Percentiles rank a stretch among this genome's conserved stretches.
phyloP scores from a whole-genome alignment of 495 filamentous ascomycete species.

The Glonium stellatum region DNA sequence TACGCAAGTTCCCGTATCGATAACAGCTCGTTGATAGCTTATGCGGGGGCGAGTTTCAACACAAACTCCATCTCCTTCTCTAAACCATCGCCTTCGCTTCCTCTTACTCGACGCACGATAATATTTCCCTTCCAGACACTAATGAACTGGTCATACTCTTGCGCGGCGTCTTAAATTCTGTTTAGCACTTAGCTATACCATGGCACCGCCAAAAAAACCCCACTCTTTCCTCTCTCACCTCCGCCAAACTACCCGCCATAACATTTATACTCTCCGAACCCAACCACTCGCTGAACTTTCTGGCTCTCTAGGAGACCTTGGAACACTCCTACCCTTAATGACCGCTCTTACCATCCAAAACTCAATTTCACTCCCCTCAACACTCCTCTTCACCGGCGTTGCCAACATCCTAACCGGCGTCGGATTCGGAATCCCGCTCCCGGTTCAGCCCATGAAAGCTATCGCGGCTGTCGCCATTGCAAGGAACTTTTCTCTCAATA shows the following conservation, averaged over 20 bases:
- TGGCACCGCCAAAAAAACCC: neutral
- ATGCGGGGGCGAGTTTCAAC: neutral
- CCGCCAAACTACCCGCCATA: constrained; percentile 33
- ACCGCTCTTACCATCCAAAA: constrained; percentile 69
- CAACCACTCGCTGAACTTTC: constrained; percentile 76
- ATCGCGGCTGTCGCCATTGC: constrained; percentile 83
- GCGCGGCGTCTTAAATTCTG: neutral
- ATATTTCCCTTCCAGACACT: neutral
- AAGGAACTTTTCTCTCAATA: constrained; percentile 52
- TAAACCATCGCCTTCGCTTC: neutral
- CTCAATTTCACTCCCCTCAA: constrained; percentile 73
- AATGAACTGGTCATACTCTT: neutral
- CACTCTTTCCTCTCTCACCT: constrained; percentile 12
- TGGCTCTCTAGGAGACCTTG: constrained; percentile 82
- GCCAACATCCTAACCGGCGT: constrained; percentile 79
- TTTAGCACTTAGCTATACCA: neutral
- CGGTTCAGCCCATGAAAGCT: constrained; percentile 67
- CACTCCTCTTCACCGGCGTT: constrained; percentile 78
- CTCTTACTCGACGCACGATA: neutral
- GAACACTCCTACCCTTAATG: constrained; percentile 83
- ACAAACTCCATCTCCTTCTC: neutral
- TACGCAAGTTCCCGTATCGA: neutral
- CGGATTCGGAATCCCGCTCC: constrained; percentile 76
- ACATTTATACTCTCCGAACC: constrained; percentile 44
- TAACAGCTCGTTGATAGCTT: neutral